phyloP scores from a whole-genome alignment of 345 rosid species.

The Linum tenue region DNA sequence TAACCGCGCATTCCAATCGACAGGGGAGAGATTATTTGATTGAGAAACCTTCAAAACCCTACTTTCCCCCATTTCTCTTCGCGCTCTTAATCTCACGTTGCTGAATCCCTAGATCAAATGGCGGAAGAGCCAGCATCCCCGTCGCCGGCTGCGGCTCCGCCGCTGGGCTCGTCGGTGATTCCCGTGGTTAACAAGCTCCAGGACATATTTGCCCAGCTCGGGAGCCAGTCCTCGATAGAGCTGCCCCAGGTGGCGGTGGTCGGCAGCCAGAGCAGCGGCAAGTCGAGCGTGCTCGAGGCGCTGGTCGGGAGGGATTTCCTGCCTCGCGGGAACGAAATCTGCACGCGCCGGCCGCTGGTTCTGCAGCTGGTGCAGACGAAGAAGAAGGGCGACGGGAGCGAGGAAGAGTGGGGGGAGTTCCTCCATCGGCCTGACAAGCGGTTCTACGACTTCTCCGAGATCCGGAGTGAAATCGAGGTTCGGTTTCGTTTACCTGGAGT shows the following conservation, averaged over 20 bases:
- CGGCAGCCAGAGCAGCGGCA: constrained; percentile 5
- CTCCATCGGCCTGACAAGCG: constrained; percentile 1
- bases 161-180: constrained; percentile 5
- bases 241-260: constrained; percentile 6
- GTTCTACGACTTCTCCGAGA: background rate
- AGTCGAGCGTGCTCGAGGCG: constrained; percentile 3
- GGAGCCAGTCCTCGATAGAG: constrained; percentile 4
- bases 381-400: background rate
- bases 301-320: constrained; percentile 6
- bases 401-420: constrained; percentile 6
- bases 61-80: background rate
- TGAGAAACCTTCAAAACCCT: too few species aligned
- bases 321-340: constrained; percentile 4
- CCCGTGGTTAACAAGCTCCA: constrained; percentile 5
- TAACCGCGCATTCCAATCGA: background rate
- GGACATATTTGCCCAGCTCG: constrained; percentile 8
- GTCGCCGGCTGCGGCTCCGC: constrained; percentile 2
- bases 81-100: background rate
- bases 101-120: background rate
- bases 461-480: constrained; percentile 3
- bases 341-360: constrained; percentile 5
- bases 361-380: constrained; percentile 5
- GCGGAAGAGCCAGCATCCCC: background rate
- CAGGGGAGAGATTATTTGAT: too few species aligned
- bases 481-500: background rate